Conservation (phyloP, 2,329 filamentous ascomycete species). For the Neofusicoccum kwambonambiense region DNA sequence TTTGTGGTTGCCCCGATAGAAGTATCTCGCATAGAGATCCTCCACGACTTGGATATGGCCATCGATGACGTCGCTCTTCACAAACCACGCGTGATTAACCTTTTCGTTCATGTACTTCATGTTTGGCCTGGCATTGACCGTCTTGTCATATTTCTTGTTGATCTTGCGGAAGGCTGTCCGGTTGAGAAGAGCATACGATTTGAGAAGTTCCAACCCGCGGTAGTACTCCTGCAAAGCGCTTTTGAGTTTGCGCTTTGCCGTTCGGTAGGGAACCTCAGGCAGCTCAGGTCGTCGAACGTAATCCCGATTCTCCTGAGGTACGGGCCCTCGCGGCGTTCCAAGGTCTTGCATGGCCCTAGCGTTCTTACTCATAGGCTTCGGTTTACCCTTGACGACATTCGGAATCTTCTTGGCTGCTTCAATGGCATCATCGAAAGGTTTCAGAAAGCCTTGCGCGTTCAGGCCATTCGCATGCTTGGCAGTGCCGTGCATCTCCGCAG, state of each 20-base stretch:
- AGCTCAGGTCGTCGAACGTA: conserved; percentile 40
- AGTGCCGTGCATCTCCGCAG: background rate
- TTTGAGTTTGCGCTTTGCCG: conserved; percentile 89
- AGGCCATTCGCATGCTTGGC: background rate
- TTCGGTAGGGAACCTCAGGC: conserved; percentile 72
- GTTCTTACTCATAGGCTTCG: background rate
- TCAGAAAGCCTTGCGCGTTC: background rate
- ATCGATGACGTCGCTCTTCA: conserved; percentile 82
- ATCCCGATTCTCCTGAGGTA: conserved; percentile 40
- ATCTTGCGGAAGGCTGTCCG: conserved; percentile 94
- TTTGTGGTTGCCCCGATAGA: conserved; percentile 91
- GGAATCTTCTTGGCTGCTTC: conserved; percentile 34
- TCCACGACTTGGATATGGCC: conserved; percentile 77
- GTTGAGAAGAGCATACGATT: conserved; percentile 87
- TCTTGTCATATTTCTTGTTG: conserved; percentile 98
- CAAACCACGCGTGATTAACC: conserved; percentile 87
- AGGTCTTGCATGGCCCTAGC: conserved; percentile 30
- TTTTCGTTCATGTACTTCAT: conserved; percentile 86
- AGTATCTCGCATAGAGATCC: conserved; percentile 91
- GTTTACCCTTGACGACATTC: conserved; percentile 8
- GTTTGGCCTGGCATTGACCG: conserved; percentile 72
- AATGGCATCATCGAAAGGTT: conserved; percentile 34
- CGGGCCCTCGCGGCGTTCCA: conserved; percentile 42
- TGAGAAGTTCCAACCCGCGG: conserved; percentile 83
- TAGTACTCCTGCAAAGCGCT: conserved; percentile 91